Evolutionary conservation across 257 asterid species (phyloP).

Genomic region (Dorcoceras hygrometricum): DNA sequence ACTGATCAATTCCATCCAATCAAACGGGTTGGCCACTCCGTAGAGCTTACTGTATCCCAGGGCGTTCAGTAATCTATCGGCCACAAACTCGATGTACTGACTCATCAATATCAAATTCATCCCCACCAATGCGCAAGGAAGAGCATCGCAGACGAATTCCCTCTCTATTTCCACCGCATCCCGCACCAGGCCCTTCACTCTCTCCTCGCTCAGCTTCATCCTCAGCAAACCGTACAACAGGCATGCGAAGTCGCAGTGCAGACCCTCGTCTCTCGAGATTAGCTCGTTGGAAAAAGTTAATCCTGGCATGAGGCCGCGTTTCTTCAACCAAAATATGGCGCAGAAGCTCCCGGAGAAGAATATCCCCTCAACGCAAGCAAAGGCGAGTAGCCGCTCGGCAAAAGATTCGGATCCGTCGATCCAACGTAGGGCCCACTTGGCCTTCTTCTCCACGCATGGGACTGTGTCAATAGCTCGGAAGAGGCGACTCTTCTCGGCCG

Average conservation of each 20-base stretch:
- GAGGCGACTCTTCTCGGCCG: constrained; percentile 53
- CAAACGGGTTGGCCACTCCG: constrained; percentile 68
- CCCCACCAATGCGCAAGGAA: constrained; percentile 84
- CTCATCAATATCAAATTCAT: constrained; percentile 83
- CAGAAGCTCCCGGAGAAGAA: constrained; percentile 85
- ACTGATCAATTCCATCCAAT: constrained; percentile 96
- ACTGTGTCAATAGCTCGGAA: constrained; percentile 80
- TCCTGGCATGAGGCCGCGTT: constrained; percentile 90
- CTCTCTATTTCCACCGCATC: constrained; percentile 84
- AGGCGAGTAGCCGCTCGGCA: constrained; percentile 77
- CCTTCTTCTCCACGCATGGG: constrained; percentile 83
- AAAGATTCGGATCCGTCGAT: constrained; percentile 79
- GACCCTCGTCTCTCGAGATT: constrained; percentile 59
- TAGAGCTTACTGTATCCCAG: constrained; percentile 69
- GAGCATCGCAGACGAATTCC: constrained; percentile 82
- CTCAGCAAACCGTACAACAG: constrained; percentile 63
- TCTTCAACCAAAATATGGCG: constrained; percentile 84
- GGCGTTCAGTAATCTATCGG: constrained; percentile 64
- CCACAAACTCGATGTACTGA: constrained; percentile 75
- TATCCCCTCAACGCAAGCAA: constrained; percentile 91
- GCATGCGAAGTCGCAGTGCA: constrained; percentile 92
- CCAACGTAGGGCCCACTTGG: constrained; percentile 92
- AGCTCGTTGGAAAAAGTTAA: constrained; percentile 65
- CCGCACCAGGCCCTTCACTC: constrained; percentile 51
- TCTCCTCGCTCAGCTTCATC: constrained; percentile 65